Evolutionary conservation across 148 eudicot species (phyloP).

Genomic region (Cornus suecica): DNA sequence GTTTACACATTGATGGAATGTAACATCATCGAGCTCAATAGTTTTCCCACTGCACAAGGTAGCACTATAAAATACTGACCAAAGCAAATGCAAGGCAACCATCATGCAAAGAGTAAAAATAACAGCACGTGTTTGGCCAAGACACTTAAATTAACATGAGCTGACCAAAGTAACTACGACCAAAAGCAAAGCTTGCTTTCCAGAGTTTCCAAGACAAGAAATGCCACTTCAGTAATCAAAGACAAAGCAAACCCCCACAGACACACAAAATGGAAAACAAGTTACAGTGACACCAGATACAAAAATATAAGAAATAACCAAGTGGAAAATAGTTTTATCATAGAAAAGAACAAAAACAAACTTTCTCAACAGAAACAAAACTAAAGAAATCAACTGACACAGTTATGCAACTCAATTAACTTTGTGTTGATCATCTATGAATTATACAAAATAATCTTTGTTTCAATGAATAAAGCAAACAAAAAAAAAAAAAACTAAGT

Average conservation of each 20-base stretch:
- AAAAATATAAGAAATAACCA: too few species aligned
- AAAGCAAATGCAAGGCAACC: not conserved
- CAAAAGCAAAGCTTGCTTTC: not conserved
- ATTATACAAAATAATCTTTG: not conserved
- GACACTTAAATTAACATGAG: not conserved
- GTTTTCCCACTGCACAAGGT: conserved; percentile 82
- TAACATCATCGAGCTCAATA: conserved; percentile 97
- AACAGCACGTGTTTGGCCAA: not conserved
- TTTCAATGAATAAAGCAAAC: not conserved
- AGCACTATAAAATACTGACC: conserved; percentile 6
- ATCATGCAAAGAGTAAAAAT: not conserved
- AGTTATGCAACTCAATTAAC: not conserved
- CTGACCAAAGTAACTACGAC: conserved; percentile 1
- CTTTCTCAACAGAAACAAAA: not conserved
- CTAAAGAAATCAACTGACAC: not conserved
- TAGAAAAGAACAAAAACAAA: not conserved
- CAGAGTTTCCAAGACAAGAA: not conserved
- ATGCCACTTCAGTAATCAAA: not conserved
- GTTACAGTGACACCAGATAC: too few species aligned
- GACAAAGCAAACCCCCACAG: not conserved
- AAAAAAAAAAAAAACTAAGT: not conserved
- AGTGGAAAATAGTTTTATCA: not conserved
- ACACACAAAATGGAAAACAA: too few species aligned
- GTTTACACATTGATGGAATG: conserved; percentile 98
- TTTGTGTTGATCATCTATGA: not conserved